A percentile compares a stretch with the other conserved stretches of the same genome.
phyloP scores from a whole-genome alignment of 192 early-diverging fungal species.

The Coemansia sp. region DNA sequence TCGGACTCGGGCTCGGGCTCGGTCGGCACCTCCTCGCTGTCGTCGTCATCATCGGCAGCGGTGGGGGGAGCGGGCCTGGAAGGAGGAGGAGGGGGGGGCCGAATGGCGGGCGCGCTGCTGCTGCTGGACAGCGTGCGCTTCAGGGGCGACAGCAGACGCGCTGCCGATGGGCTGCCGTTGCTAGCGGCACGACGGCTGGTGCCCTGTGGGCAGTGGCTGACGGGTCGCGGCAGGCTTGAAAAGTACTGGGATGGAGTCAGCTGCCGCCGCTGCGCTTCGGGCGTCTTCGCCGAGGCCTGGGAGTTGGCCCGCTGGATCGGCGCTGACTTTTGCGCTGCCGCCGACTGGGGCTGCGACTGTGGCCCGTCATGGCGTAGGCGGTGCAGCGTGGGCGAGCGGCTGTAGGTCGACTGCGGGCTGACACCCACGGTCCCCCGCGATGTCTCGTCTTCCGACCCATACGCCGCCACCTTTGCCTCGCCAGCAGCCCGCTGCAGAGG shows the following conservation, averaged over 20 bases:
- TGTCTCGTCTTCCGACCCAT: conserved; percentile 31
- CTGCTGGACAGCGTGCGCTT: conserved; percentile 35
- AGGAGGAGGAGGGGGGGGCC: background rate
- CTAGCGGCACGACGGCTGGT: background rate
- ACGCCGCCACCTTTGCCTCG: background rate
- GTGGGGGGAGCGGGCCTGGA: background rate
- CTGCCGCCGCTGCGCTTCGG: background rate
- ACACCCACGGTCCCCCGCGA: conserved; percentile 21
- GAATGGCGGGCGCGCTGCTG: background rate
- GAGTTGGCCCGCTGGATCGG: background rate
- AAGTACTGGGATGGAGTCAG: conserved; percentile 16
- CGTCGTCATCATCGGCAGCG: background rate
- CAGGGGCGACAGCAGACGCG: conserved; percentile 24
- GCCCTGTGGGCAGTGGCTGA: background rate
- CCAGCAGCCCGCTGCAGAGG: background rate
- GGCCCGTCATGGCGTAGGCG: background rate
- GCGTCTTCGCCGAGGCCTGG: background rate
- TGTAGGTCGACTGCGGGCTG: conserved; percentile 17
- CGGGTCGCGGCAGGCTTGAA: conserved; percentile 10
- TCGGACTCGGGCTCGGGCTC: conserved; percentile 33
- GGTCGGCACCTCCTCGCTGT: conserved; percentile 29
- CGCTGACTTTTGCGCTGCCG: background rate
- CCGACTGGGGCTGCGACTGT: too few relatives aligned
- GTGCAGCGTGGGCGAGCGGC: conserved; percentile 23
- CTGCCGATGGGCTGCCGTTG: background rate